Conservation (phyloP, 192 early-diverging fungal species). For the Coemansia guatemalensis region DNA sequence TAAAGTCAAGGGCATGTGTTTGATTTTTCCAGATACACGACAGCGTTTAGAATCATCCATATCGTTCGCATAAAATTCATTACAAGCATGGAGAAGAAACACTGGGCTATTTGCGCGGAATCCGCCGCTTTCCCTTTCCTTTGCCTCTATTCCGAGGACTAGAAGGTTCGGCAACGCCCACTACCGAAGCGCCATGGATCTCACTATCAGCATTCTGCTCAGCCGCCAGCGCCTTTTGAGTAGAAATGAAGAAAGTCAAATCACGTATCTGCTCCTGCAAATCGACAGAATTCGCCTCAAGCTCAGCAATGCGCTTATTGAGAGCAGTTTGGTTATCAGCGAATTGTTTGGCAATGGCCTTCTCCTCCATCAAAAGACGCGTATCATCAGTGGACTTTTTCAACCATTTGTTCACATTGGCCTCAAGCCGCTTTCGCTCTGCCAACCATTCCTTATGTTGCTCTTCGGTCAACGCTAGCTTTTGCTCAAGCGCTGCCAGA, state of each 20-base stretch:
- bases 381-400: conserved; percentile 72
- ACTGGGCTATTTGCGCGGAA: background rate
- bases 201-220: conserved; percentile 36
- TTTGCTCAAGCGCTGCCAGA: conserved; percentile 33
- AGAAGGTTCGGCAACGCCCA: conserved; percentile 16
- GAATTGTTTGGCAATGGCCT: conserved; percentile 45
- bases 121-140: conserved; percentile 13
- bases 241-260: conserved; percentile 84
- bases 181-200: conserved; percentile 20
- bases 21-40: background rate
- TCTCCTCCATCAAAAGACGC: conserved; percentile 57
- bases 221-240: conserved; percentile 54
- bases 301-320: conserved; percentile 55
- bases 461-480: conserved; percentile 40
- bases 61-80: background rate
- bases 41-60: background rate
- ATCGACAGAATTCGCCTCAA: conserved; percentile 64
- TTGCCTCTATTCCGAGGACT: background rate
- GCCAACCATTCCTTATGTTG: conserved; percentile 46
- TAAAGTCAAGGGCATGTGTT: background rate
- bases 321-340: conserved; percentile 67
- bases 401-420: conserved; percentile 56
- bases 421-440: conserved; percentile 55
- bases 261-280: conserved; percentile 88
- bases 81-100: background rate